These are phyloP conservation scores for Tetrahymena malaccensis DNA, from an alignment of 73 alveolate genomes.

Conservation along the genomic window DNA sequence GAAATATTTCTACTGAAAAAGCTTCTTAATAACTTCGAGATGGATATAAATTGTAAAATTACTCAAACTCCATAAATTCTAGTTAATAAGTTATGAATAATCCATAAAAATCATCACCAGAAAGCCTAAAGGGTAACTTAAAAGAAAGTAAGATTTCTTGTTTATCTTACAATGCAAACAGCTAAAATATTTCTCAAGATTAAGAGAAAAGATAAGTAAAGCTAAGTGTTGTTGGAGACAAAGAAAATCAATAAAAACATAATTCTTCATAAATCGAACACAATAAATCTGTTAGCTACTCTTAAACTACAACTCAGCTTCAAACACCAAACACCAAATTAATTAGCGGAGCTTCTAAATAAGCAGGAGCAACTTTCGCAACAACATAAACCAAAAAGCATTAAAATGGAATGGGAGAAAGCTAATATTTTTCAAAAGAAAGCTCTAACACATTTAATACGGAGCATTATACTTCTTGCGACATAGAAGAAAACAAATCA, in stretches of 20 bases:
- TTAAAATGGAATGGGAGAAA: neutral
- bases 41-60: neutral
- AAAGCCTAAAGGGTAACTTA: neutral
- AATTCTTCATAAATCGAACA: neutral
- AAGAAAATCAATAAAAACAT: neutral
- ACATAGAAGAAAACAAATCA: neutral
- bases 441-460: neutral
- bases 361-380: neutral
- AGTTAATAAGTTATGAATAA: neutral
- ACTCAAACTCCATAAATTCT: neutral
- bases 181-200: neutral
- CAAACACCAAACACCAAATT: neutral
- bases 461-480: neutral
- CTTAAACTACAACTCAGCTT: neutral
- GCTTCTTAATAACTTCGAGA: neutral
- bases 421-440: neutral
- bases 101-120: neutral
- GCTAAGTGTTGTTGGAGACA: neutral
- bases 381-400: neutral
- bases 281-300: neutral
- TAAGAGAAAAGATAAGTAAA: neutral
- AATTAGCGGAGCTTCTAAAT: neutral
- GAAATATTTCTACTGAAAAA: neutral
- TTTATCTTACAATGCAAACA: neutral
- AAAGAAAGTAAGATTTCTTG: neutral